These are phyloP conservation scores for Epichloe coenophiala DNA, from an alignment of 2,329 filamentous ascomycete species.

Conservation along the genomic window DNA sequence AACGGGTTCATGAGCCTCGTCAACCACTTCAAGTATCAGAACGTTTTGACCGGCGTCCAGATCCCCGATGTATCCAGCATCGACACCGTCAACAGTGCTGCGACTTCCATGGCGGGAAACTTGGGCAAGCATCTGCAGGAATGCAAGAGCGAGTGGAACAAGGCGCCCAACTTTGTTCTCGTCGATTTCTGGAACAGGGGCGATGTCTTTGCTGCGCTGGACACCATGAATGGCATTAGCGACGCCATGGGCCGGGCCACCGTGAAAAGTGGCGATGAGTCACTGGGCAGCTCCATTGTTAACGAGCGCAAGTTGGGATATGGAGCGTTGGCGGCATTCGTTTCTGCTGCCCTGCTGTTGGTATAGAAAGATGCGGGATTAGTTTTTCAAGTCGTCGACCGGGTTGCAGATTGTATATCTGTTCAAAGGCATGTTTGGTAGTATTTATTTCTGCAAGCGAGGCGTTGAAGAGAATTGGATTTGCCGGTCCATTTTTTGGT, in stretches of 20 bases:
- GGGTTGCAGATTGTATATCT: no score
- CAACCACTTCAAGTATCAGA: conserved; percentile 67
- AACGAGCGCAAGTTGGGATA: conserved; percentile 14
- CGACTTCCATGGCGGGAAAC: conserved; percentile 36
- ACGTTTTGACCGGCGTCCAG: conserved; percentile 38
- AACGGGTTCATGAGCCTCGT: conserved; percentile 54
- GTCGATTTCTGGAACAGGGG: conserved; percentile 72
- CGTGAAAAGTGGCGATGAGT: conserved; percentile 2
- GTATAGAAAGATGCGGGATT: conserved; percentile 8
- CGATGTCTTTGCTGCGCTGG: conserved; percentile 54
- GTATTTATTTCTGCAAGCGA: background rate
- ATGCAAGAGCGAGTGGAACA: conserved; percentile 46
- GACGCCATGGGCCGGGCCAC: conserved; percentile 21
- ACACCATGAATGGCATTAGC: conserved; percentile 48
- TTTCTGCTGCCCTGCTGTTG: conserved; percentile 28
- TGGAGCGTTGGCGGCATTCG: conserved; percentile 29
- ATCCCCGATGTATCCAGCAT: conserved; percentile 49
- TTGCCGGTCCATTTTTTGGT: no score
- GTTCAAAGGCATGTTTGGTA: conserved; percentile 5
- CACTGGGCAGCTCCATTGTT: conserved; percentile 8
- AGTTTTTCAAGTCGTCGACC: background rate
- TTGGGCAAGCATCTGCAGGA: conserved; percentile 38
- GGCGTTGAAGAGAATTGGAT: no score
- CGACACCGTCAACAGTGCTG: conserved; percentile 50
- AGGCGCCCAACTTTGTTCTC: conserved; percentile 56